Evolutionary conservation across 1,139 yeast genomes (phyloP).

Genomic region (Kodamaea anthophila): DNA sequence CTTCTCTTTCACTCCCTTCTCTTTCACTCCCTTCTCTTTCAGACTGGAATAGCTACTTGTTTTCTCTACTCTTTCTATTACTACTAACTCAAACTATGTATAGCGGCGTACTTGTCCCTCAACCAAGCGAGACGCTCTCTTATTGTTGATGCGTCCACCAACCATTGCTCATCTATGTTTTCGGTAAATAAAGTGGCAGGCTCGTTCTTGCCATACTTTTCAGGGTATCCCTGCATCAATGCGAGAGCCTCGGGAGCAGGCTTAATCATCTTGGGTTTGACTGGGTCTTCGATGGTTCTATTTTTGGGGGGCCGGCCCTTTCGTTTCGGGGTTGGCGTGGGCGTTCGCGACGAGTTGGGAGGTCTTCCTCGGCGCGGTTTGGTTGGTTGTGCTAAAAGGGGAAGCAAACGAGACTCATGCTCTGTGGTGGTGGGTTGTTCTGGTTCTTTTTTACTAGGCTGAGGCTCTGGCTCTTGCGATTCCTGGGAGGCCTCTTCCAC

Average conservation of each 20-base stretch:
- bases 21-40: too few relatives aligned
- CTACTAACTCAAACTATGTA: too few relatives aligned
- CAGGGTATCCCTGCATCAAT: slow-evolving; percentile 8
- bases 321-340: slow-evolving; percentile 2
- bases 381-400: background rate
- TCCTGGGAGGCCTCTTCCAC: too few relatives aligned
- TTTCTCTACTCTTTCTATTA: too few relatives aligned
- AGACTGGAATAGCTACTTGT: too few relatives aligned
- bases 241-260: slow-evolving; percentile 8
- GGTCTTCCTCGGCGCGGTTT: slow-evolving; percentile 7
- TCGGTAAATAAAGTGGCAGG: slow-evolving; percentile 4
- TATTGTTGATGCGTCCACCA: slow-evolving; percentile 19
- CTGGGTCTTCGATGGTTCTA: slow-evolving; percentile 1
- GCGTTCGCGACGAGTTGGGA: slow-evolving; percentile 2
- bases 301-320: slow-evolving; percentile 1
- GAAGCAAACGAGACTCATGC: too few relatives aligned
- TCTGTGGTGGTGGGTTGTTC: too few relatives aligned
- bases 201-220: slow-evolving; percentile 5
- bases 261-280: slow-evolving; percentile 1
- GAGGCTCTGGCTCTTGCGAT: too few relatives aligned
- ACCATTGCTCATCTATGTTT: slow-evolving; percentile 19
- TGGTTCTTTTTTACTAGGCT: too few relatives aligned
- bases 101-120: slow-evolving; percentile 22
- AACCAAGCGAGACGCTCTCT: slow-evolving; percentile 25
- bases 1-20: too few relatives aligned